Conservation (phyloP, 2,329 filamentous ascomycete genomes). For the Mycocentrospora acerina region DNA sequence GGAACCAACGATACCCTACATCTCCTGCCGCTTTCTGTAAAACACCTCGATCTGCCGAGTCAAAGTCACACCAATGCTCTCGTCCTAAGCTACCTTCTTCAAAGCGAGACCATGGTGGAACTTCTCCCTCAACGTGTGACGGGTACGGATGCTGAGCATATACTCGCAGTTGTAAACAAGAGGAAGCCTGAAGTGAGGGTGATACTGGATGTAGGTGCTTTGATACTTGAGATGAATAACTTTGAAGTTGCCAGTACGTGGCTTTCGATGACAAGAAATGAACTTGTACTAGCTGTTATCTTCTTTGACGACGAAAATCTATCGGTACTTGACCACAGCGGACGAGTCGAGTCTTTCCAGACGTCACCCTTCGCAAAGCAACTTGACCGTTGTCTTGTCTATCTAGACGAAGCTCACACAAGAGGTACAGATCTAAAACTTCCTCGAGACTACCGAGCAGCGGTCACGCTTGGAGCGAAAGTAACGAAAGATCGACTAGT, state of each 20-base stretch:
- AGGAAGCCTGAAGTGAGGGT: conserved; percentile 54
- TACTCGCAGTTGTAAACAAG: conserved; percentile 50
- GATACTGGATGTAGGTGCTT: conserved; percentile 70
- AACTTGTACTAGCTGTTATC: conserved; percentile 49
- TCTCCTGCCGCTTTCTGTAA: conserved; percentile 59
- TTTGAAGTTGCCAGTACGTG: conserved; percentile 50
- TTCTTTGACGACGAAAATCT: conserved; percentile 60
- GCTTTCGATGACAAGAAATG: conserved; percentile 49
- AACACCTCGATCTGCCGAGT: conserved; percentile 56
- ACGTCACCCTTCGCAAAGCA: conserved; percentile 61
- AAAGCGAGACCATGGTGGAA: conserved; percentile 39
- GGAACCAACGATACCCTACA: conserved; percentile 66
- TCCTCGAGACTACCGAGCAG: conserved; percentile 60
- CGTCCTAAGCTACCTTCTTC: conserved; percentile 62
- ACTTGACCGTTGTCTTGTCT: conserved; percentile 63
- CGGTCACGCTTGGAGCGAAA: conserved; percentile 65
- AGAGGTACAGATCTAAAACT: conserved; percentile 68
- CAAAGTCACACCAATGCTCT: conserved; percentile 68
- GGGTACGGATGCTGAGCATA: conserved; percentile 40
- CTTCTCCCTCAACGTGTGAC: too few species aligned
- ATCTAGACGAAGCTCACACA: conserved; percentile 70
- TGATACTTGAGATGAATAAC: conserved; percentile 61
- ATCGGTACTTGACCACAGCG: conserved; percentile 54
- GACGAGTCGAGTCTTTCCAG: conserved; percentile 52
- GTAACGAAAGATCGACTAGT: conserved; percentile 69